Evolutionary conservation across 768 basidiomycete genomes (phyloP).

Genomic region (Leucocoprinus birnbaumii): DNA sequence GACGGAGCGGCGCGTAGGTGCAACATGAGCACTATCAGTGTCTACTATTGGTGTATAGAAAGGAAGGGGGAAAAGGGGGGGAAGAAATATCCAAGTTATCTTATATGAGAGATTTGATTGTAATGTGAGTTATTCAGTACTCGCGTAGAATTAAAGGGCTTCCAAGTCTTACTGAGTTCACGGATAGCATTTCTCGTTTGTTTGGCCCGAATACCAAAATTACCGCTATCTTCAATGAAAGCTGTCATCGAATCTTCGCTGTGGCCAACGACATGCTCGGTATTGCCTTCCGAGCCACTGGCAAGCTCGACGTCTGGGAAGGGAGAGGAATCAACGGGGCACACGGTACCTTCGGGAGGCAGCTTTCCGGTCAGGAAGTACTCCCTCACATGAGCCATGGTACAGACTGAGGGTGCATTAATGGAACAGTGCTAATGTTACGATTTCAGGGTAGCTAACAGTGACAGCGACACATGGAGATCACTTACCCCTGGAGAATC

Average conservation of each 20-base stretch:
- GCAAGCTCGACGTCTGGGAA: conserved; percentile 22
- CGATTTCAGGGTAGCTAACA: not conserved
- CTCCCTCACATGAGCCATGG: conserved; percentile 26
- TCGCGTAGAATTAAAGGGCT: too few relatives aligned
- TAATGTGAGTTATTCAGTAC: too few relatives aligned
- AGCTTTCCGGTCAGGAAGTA: conserved; percentile 40
- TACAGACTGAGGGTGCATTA: conserved; percentile 30
- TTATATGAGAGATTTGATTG: too few relatives aligned
- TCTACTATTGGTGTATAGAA: too few relatives aligned
- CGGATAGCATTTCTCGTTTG: not conserved
- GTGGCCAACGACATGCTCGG: not conserved
- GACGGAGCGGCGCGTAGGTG: too few relatives aligned
- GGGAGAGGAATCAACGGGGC: conserved; percentile 26
- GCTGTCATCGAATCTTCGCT: not conserved
- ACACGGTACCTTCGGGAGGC: conserved; percentile 37
- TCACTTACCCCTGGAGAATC: conserved; percentile 36
- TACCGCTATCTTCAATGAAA: not conserved
- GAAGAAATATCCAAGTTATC: too few relatives aligned
- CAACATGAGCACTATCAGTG: too few relatives aligned
- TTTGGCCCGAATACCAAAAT: not conserved
- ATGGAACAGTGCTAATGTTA: conserved; percentile 29
- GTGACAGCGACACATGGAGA: too few relatives aligned
- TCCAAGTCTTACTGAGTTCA: conserved; percentile 1
- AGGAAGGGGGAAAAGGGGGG: too few relatives aligned
- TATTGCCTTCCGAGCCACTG: too few relatives aligned